phyloP scores from a whole-genome alignment of 2,329 filamentous ascomycete species.

The Monilinia fructigena region DNA sequence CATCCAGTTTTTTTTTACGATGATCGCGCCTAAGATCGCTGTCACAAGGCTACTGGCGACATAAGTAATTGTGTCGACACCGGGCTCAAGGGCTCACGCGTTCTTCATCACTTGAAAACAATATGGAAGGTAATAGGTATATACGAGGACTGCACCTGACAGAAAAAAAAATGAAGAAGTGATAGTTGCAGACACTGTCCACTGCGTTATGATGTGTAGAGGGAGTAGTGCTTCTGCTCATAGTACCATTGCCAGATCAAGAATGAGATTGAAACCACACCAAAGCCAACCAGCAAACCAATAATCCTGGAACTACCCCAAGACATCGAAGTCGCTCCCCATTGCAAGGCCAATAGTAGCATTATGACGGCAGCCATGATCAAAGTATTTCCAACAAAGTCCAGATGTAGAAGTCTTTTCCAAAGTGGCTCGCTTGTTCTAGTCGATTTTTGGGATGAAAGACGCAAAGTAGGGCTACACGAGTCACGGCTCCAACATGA shows the following conservation, averaged over 20 bases:
- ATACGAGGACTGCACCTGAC: slow-evolving; percentile 23
- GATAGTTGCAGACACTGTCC: slow-evolving; percentile 36
- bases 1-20: slow-evolving; percentile 40
- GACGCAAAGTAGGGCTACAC: background rate
- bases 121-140: slow-evolving; percentile 38
- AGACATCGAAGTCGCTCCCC: slow-evolving; percentile 34
- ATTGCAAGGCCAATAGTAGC: slow-evolving; percentile 48
- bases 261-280: slow-evolving; percentile 24
- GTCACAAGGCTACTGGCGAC: slow-evolving; percentile 34
- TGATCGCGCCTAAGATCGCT: slow-evolving; percentile 36
- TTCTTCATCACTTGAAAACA: slow-evolving; percentile 35
- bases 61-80: slow-evolving; percentile 33
- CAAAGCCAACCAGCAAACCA: slow-evolving; percentile 37
- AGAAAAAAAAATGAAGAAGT: slow-evolving; percentile 29
- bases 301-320: slow-evolving; percentile 36
- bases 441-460: background rate
- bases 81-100: slow-evolving; percentile 26
- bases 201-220: background rate
- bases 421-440: background rate
- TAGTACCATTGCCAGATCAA: background rate
- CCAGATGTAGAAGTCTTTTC: slow-evolving; percentile 42
- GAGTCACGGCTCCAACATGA: slow-evolving; percentile 42
- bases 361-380: slow-evolving; percentile 43
- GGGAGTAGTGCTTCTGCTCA: background rate
- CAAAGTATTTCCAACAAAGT: slow-evolving; percentile 45